Evolutionary conservation across 108 stramenopile genomes (phyloP), one percentile per base, ranked within the genome.

Genomic region (Craspedostauros australis): DNA sequence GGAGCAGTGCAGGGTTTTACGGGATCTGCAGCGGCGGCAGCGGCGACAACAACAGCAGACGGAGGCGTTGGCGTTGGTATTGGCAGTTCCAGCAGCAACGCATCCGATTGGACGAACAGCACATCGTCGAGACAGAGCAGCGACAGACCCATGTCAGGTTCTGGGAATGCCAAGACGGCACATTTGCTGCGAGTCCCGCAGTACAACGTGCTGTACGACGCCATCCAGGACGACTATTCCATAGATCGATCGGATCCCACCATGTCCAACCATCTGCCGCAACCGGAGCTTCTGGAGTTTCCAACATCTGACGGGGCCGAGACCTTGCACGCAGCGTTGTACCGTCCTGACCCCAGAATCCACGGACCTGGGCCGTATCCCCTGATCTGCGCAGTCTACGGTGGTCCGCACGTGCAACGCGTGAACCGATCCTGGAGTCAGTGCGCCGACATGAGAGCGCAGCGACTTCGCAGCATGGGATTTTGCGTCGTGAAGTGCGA

Each of bases 371-470:
- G 90, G 6, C 91, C 91, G 14, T 91, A 86, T 58, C 96, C 94
- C 15, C 54, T 86, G 24, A 60, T 94, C 15, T 89, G 93, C 30
- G 72, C 89, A 11, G 87, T 89, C 32, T 97, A 97, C 54, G 96
- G 96, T 12, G 96, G 96, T n/a, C 96, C 96, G 3, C 94, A 95
- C 59, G 94, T 95, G 6, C 93, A 95, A 70, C 70, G 86, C 18
- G 93, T 88, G 6, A 73, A 69, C 15, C 51, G 79, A 20, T 63
- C 75, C 8, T 94, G 92, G 90, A 50, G 66, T 23, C 81, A 83
- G 50, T 77, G 78, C 57, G 84, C 74, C 4, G 94, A 95, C 63
- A 80, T 92, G 85, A 66, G 94, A 31, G 88, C 87, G 16, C 94
- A 95, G 63, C 41, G 77, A 8, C 58, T 94, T 31, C 64, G 84